Percentiles rank a stretch among this genome's conserved stretches.
phyloP scores from a whole-genome alignment of 768 basidiomycete species.

The Xanthoconium purpureum region DNA sequence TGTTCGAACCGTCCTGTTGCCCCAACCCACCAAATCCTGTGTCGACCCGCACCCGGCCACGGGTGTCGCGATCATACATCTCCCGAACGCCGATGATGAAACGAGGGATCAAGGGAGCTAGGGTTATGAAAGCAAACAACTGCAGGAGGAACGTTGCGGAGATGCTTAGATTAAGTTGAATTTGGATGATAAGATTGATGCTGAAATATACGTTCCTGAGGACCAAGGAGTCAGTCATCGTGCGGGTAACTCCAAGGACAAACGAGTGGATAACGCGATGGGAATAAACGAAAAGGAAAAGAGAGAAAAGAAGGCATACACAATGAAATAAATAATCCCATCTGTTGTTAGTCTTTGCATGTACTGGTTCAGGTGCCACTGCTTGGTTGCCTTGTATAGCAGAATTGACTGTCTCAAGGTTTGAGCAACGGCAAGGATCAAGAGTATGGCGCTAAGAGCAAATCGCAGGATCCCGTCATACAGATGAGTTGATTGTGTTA shows the following conservation, averaged over 20 bases:
- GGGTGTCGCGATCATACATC: background rate
- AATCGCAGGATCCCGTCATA: background rate
- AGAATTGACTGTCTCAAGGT: background rate
- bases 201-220: background rate
- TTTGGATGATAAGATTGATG: background rate
- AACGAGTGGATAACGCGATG: too few species aligned
- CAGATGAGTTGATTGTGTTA: too few species aligned
- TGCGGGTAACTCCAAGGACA: too few species aligned
- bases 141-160: too few species aligned
- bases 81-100: conserved; percentile 9
- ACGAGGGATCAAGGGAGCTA: background rate
- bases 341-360: background rate
- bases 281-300: too few species aligned
- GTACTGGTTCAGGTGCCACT: background rate
- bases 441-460: background rate
- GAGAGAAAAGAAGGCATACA: background rate
- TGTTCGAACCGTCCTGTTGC: too few species aligned
- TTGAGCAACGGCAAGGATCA: background rate
- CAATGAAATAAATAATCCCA: background rate
- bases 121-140: too few species aligned
- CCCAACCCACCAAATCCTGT: too few species aligned
- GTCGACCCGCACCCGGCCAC: too few species aligned
- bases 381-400: background rate
- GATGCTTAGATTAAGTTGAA: too few species aligned
- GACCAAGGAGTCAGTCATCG: too few species aligned